Evolutionary conservation across 179 eudicot genomes (phyloP).

Genomic region (Beta macrorhiza): DNA sequence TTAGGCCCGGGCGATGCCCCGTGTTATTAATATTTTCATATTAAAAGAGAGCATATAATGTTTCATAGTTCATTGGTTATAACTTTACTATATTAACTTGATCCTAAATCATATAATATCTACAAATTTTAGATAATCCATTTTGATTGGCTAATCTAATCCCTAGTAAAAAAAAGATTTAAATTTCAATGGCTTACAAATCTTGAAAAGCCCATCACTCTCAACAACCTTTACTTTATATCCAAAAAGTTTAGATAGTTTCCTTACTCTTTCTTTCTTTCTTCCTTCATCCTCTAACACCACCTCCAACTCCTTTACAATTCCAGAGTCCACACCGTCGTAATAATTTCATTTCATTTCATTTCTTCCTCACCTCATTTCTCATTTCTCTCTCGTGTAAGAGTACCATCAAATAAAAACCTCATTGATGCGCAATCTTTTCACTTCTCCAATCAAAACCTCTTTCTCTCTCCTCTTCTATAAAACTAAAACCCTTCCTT

Average conservation of each 20-base stretch:
- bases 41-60: no score
- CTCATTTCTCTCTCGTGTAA: not conserved
- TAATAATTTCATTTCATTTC: not conserved
- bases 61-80: no score
- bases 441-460: conserved; percentile 19
- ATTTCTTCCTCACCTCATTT: no score
- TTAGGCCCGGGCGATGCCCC: no score
- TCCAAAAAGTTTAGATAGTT: conserved; percentile 4
- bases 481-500: not conserved
- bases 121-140: no score
- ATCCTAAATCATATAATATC: no score
- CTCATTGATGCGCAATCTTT: conserved; percentile 32
- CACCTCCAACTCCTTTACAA: not conserved
- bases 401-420: not conserved
- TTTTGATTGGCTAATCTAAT: no score
- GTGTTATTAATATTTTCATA: no score
- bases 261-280: not conserved
- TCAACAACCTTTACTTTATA: conserved; percentile 12
- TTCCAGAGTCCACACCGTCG: not conserved
- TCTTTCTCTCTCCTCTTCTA: conserved; percentile 6
- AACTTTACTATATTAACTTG: no score
- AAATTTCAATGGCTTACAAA: no score
- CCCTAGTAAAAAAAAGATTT: no score
- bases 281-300: not conserved
- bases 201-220: conserved; percentile 2